Conservation (phyloP, 2,329 filamentous ascomycete species). For the Plenodomus biglobosus region DNA sequence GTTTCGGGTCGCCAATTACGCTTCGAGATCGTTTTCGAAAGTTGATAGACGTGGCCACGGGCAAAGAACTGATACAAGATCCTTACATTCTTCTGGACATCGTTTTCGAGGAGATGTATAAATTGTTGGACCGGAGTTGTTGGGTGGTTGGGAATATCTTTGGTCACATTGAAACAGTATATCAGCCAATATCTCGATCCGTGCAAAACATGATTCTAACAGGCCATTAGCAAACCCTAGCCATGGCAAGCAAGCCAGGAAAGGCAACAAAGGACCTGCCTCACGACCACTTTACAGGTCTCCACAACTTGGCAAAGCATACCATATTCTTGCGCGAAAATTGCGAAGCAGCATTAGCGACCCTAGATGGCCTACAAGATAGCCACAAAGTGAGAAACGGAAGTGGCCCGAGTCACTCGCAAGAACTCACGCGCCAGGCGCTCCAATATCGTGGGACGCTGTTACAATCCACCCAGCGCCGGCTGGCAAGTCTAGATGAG, state of each 20-base stretch:
- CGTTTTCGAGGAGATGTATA: conserved; percentile 37
- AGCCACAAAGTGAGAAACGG: conserved; percentile 18
- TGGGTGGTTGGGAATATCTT: conserved; percentile 37
- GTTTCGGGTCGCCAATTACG: conserved; percentile 29
- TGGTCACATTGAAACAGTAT: conserved; percentile 35
- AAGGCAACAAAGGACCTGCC: conserved; percentile 21
- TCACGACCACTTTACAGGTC: conserved; percentile 21
- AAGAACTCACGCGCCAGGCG: conserved; percentile 17
- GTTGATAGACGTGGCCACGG: conserved; percentile 10
- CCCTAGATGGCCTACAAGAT: conserved; percentile 24
- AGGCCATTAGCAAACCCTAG: conserved; percentile 20
- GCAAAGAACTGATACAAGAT: conserved; percentile 29
- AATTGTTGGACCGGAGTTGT: conserved; percentile 29
- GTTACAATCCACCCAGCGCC: conserved; percentile 40
- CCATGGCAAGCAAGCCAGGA: conserved; percentile 18
- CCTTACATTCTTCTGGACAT: conserved; percentile 38
- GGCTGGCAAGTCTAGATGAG: conserved; percentile 39
- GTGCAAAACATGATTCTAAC: conserved; percentile 3
- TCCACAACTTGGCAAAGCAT: conserved; percentile 47
- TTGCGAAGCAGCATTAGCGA: conserved; percentile 33
- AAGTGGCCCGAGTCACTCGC: conserved; percentile 4
- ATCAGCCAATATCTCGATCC: background rate
- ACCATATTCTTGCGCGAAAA: conserved; percentile 44
- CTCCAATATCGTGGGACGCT: conserved; percentile 36
- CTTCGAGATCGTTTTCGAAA: conserved; percentile 19